Percentiles rank a stretch among this genome's conserved stretches.
Conservation (phyloP, 495 filamentous ascomycete genomes). For the Hyphodiscus hymeniophilus region DNA sequence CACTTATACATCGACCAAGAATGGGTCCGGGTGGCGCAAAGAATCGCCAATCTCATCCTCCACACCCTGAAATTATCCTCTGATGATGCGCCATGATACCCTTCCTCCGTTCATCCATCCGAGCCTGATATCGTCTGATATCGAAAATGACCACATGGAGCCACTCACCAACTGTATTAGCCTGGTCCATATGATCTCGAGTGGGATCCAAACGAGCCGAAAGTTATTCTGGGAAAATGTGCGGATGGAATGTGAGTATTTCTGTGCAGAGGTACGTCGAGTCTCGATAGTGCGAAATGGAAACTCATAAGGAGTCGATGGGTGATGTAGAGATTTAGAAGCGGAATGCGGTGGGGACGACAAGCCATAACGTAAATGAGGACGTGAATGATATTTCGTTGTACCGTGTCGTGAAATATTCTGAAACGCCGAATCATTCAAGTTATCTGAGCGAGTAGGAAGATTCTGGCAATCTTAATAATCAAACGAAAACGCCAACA, state of each 20-base stretch:
- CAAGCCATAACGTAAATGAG: too few relatives aligned
- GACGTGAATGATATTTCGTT: too few relatives aligned
- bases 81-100: constrained; percentile 30
- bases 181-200: constrained; percentile 33
- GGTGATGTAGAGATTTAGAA: too few relatives aligned
- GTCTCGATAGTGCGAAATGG: constrained; percentile 3
- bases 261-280: constrained; percentile 29
- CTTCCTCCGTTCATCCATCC: constrained; percentile 26
- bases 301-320: constrained; percentile 8
- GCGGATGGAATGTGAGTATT: constrained; percentile 35
- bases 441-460: too few relatives aligned
- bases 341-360: too few relatives aligned
- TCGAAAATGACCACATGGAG: constrained; percentile 28
- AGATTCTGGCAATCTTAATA: too few relatives aligned
- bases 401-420: too few relatives aligned
- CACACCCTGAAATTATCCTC: constrained; percentile 36
- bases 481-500: too few relatives aligned
- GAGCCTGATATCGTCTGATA: constrained; percentile 17
- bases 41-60: constrained; percentile 30
- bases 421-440: too few relatives aligned
- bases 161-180: constrained; percentile 37
- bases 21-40: constrained; percentile 24
- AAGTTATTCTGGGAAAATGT: constrained; percentile 39
- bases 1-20: constrained; percentile 27
- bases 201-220: constrained; percentile 27